Conservation (phyloP, 768 basidiomycete genomes). For the Suillus subalutaceus region DNA sequence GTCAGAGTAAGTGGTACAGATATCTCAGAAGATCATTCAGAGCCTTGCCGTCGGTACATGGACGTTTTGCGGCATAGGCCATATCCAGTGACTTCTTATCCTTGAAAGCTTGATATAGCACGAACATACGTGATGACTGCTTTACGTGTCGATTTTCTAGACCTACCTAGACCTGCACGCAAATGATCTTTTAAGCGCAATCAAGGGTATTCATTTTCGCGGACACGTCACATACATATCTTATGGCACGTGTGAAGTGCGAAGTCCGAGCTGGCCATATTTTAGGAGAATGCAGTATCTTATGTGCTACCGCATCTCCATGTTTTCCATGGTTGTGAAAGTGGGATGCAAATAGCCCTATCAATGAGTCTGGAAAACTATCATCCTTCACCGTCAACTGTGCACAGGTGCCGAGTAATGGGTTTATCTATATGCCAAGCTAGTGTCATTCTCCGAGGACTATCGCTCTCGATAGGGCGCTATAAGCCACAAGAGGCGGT, state of each 20-base stretch:
- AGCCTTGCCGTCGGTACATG: neutral
- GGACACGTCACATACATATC: neutral
- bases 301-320: neutral
- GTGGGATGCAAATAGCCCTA: neutral
- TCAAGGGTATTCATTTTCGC: slow-evolving; percentile 4
- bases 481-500: neutral
- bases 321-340: slow-evolving; percentile 2
- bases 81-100: neutral
- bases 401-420: slow-evolving; percentile 1
- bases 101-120: neutral
- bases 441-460: slow-evolving; percentile 4
- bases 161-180: neutral
- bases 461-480: neutral
- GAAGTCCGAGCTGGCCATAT: neutral
- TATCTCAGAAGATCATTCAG: neutral
- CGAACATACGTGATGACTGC: neutral
- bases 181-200: neutral
- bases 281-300: neutral
- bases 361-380: neutral
- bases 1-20: neutral
- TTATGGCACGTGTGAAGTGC: slow-evolving; percentile 1
- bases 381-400: neutral
- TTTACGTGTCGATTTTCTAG: neutral
- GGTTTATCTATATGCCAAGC: neutral
- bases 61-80: neutral